Evolutionary conservation across 495 filamentous ascomycete genomes (phyloP).

Genomic region (Saxophila tyrrhenica): DNA sequence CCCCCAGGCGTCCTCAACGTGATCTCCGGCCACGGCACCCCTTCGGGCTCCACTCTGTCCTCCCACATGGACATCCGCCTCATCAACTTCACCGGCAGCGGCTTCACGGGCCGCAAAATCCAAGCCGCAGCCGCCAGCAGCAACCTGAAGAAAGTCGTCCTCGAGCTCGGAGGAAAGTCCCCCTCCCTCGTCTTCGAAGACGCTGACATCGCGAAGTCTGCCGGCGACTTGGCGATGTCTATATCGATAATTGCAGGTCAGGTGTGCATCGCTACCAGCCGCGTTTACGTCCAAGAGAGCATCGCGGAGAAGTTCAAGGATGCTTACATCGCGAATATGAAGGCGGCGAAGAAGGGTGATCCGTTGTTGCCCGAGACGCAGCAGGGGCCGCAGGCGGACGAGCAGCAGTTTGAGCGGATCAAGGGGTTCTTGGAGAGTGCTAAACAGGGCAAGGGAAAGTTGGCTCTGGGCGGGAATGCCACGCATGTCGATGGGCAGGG

Average conservation of each 20-base stretch:
- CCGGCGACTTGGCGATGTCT: constrained; percentile 16
- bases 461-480: constrained; percentile 24
- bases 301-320: constrained; percentile 25
- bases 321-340: constrained; percentile 22
- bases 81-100: constrained; percentile 25
- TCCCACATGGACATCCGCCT: constrained; percentile 18
- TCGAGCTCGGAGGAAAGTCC: constrained; percentile 32
- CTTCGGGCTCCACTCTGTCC: constrained; percentile 24
- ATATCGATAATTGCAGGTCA: constrained; percentile 26
- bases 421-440: constrained; percentile 30
- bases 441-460: constrained; percentile 30
- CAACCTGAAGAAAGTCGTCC: constrained; percentile 29
- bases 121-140: constrained; percentile 24
- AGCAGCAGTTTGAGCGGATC: constrained; percentile 16
- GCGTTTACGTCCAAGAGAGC: constrained; percentile 32
- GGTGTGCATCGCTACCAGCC: constrained; percentile 27
- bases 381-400: constrained; percentile 29
- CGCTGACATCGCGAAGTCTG: constrained; percentile 27
- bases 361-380: constrained; percentile 22
- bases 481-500: constrained; percentile 22
- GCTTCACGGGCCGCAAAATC: constrained; percentile 24
- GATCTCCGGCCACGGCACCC: constrained; percentile 25
- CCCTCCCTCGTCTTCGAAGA: constrained; percentile 31
- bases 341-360: constrained; percentile 23
- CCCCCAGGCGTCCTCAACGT: constrained; percentile 32